phyloP scores from a whole-genome alignment of 257 asterid genomes.

The Primulina huaijiensis region DNA sequence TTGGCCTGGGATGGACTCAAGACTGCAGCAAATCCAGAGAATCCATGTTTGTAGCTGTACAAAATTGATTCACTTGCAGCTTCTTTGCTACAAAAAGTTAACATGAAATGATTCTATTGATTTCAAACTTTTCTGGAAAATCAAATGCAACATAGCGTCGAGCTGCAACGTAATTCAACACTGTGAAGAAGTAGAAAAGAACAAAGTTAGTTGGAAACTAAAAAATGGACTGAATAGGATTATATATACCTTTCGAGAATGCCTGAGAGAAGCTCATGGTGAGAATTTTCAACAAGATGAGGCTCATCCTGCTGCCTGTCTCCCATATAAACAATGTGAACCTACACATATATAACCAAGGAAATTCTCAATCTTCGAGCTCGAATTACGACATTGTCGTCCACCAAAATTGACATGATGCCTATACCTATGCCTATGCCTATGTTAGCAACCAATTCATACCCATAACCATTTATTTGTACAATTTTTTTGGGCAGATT shows the following conservation, averaged over 20 bases:
- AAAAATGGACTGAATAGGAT: background rate
- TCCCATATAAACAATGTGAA: slow-evolving; percentile 39
- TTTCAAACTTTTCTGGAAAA: background rate
- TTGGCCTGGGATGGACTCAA: slow-evolving; percentile 33
- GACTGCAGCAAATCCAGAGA: slow-evolving; percentile 45
- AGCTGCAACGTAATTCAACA: too few relatives aligned
- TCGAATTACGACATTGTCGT: background rate
- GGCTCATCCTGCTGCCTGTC: slow-evolving; percentile 25
- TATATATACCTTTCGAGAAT: slow-evolving; percentile 34
- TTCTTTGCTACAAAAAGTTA: slow-evolving; percentile 27
- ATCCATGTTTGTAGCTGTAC: slow-evolving; percentile 42
- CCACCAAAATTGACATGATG: background rate
- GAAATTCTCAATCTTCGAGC: background rate
- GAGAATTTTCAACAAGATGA: slow-evolving; percentile 28
- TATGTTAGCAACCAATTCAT: background rate
- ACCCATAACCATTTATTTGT: background rate
- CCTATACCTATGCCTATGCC: background rate
- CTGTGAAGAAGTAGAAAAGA: too few relatives aligned
- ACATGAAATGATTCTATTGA: too few relatives aligned
- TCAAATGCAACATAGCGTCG: background rate
- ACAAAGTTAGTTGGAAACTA: too few relatives aligned
- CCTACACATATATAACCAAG: slow-evolving; percentile 22
- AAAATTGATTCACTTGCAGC: slow-evolving; percentile 32
- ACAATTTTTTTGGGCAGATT: background rate
- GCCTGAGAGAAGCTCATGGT: slow-evolving; percentile 32